Base-by-base conservation (phyloP, 768 basidiomycete species). In the Boletus sp. region DNA sequence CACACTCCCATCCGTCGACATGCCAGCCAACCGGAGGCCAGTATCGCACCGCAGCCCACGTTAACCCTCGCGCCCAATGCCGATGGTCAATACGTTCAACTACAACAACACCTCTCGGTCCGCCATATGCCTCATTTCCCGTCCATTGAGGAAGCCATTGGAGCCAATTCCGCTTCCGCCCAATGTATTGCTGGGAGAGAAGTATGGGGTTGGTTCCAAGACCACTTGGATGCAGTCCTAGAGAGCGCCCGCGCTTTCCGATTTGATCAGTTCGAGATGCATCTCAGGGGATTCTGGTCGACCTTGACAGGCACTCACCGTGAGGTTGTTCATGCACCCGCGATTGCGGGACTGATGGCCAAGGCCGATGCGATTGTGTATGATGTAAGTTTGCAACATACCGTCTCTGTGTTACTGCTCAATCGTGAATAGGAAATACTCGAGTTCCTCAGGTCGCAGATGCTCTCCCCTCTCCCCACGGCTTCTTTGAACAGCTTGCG, bases 161-260 rank as follows among this genome's bases (percentile, higher is more conserved):
- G 85, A 45, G 77, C 82, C 27, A 85, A 77, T 63, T 87, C 87
- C 11, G 81, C 85, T n/a, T 82, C 89, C 43, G 77, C 88, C 29
- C 87, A 93, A 61, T 82, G 84, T 51, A 79, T 90, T 21, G 85
- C 86, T 56, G 92, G 89, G 29, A 83, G 88, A 60, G 90, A 91
- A 70, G 88, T 92, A 7, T 96, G 93, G 93, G 80, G 78, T 30
- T 91, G 90, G 86, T 96, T 96, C 77, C 87, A 90, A 70, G 88
- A 92, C 53, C 93, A 96, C 75, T 77, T 93, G 56, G 91, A 95
- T 71, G 76, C 85, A 1, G 77, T 95, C 44, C 73, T 93, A 32
- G 89, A 92, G 60, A 86, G 82, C 62, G 83, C 93, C 40, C 77
- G 88, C 51, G 75, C 81, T 17, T 88, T 87, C 75, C 80, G 90